Base-by-base conservation (phyloP, 768 basidiomycete genomes). In the Termitomyces sp. region DNA sequence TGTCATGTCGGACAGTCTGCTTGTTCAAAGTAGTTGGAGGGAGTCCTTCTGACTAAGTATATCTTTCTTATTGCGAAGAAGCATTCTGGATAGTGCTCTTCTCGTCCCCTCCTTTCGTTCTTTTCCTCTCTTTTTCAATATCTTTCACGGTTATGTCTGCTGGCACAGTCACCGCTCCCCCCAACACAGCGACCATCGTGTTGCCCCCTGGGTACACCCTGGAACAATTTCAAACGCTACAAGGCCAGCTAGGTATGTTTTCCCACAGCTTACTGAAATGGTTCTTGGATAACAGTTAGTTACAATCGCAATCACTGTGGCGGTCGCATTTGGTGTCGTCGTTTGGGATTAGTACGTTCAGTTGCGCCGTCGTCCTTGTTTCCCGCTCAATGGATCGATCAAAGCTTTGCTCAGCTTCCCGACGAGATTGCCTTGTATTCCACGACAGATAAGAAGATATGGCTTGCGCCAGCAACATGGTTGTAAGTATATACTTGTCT, bases 261-360 rank as follows among this genome's bases (percentile, higher is more conserved):
- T n/a, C 15, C 27, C 25, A 35, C 33, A 46, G 20, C 35, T 51
- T n/a, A 29, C 25, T 50, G 11, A 25, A 40, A 23, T 15, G 32
- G 42, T 40, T 22, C 48, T 39, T 29, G 5, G 29, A 29, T 29
- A 16, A 45, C 43, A n/a, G 12, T 5, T 39, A 63, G 62, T 63
- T 40, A 58, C 59, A 11, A 58, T 63, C 15, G 57, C 56, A 40
- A 63, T 71, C 25, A 65, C 62, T 39, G 66, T 66, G 40, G 66
- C 64, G 3, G 64, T 68, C 35, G 70, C 66, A 13, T 64, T 70
- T 36, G 68, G 60, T 9, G 53, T 69, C n/a, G 61, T 70, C n/a
- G 50, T 65, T 7, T 71, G 70, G 68, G 70, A 71, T 42, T 68
- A 68, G 68, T 70, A 29, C 38, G 70, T 59, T 35, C 40, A 7